These are phyloP conservation scores for Fusarium sp. DNA, from an alignment of 2,329 filamentous ascomycete genomes.

Conservation along the genomic window DNA sequence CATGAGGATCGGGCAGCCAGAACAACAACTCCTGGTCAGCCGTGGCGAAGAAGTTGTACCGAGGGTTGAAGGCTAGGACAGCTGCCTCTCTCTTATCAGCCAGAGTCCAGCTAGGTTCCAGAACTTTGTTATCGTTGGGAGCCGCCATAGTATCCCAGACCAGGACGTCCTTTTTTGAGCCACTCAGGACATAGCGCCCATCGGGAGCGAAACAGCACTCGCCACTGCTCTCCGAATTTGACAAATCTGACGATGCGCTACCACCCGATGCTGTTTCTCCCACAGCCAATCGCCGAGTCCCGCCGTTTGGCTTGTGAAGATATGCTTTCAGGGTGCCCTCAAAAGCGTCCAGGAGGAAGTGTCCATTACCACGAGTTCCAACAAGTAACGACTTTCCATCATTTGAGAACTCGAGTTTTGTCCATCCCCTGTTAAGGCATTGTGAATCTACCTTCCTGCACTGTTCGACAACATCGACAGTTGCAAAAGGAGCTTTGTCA, in stretches of 20 bases:
- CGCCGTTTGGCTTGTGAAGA: constrained; percentile 66
- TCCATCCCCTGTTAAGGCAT: constrained; percentile 77
- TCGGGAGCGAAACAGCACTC: constrained; percentile 92
- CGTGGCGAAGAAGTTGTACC: constrained; percentile 90
- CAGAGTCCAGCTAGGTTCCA: constrained; percentile 70
- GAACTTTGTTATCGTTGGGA: constrained; percentile 61
- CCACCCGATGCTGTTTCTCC: constrained; percentile 57
- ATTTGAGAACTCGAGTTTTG: constrained; percentile 92
- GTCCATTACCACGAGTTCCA: constrained; percentile 82
- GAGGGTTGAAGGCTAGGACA: constrained; percentile 86
- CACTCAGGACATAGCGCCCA: constrained; percentile 86
- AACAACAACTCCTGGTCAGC: constrained; percentile 86
- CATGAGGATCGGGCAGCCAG: constrained; percentile 75
- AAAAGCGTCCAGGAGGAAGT: constrained; percentile 95
- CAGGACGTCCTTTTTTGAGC: constrained; percentile 75
- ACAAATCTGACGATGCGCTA: constrained; percentile 46
- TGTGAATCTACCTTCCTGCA: constrained; percentile 59
- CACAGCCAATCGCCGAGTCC: constrained; percentile 60
- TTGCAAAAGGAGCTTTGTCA: constrained; percentile 87
- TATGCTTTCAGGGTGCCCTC: constrained; percentile 81
- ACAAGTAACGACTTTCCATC: constrained; percentile 89
- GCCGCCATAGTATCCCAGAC: constrained; percentile 83
- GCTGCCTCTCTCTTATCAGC: constrained; percentile 74
- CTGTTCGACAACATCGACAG: constrained; percentile 78
- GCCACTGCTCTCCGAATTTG: constrained; percentile 66